Conservation (phyloP, 2,329 filamentous ascomycete genomes). For the Alternaria longipes region DNA sequence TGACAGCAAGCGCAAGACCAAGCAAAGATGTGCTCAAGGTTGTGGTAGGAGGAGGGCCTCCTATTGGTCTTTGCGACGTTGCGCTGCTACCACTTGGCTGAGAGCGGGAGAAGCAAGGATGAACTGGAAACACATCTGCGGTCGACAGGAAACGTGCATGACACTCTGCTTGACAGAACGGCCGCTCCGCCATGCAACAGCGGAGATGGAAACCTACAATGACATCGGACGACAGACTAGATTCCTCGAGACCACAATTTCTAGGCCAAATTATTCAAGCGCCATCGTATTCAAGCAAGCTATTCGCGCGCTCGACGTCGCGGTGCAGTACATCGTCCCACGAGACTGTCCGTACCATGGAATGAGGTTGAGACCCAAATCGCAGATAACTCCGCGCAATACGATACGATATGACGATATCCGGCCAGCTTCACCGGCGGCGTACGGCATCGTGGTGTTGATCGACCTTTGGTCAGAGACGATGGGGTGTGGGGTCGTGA, state of each 20-base stretch:
- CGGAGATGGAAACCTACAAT: background rate
- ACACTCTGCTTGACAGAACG: constrained; percentile 13
- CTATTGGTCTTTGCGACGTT: background rate
- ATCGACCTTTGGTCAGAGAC: background rate
- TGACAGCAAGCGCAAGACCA: background rate
- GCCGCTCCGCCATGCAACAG: constrained; percentile 6
- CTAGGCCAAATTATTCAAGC: background rate
- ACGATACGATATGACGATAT: background rate
- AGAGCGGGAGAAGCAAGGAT: background rate
- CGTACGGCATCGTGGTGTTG: constrained; percentile 9
- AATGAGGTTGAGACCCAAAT: background rate
- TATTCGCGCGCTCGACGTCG: background rate
- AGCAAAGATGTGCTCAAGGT: background rate
- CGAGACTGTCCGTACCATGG: background rate
- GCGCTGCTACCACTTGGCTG: constrained; percentile 4
- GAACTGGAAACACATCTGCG: constrained; percentile 11
- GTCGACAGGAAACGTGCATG: constrained; percentile 10
- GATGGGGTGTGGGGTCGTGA: background rate
- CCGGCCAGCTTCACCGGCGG: background rate
- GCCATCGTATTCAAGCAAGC: constrained; percentile 4
- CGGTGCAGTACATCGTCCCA: background rate
- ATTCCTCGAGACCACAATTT: background rate
- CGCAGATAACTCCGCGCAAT: constrained; percentile 1
- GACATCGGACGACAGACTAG: constrained; percentile 2
- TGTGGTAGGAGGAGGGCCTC: background rate